phyloP scores from a whole-genome alignment of 345 rosid species.

The Boechera retrofracta region DNA sequence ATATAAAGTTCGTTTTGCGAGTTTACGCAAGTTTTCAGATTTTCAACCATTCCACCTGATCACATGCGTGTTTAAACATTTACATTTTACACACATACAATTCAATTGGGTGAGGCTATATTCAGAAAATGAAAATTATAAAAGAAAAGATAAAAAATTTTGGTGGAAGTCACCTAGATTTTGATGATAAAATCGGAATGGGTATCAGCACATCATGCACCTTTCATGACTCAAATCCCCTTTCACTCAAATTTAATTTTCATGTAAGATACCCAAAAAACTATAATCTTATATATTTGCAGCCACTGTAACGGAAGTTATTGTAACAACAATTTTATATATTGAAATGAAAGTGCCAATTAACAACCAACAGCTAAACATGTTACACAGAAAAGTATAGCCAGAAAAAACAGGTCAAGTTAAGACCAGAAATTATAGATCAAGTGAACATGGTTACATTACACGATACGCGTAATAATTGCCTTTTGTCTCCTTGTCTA shows the following conservation, averaged over 20 bases:
- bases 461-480: constrained; percentile 32
- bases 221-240: background rate
- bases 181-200: constrained; percentile 2
- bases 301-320: too few species aligned
- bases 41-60: too few species aligned
- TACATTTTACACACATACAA: too few species aligned
- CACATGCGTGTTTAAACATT: too few species aligned
- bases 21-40: too few species aligned
- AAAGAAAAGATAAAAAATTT: background rate
- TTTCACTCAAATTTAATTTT: background rate
- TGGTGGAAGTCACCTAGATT: background rate
- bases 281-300: background rate
- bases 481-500: constrained; percentile 11
- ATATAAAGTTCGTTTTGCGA: too few species aligned
- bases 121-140: background rate
- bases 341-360: background rate
- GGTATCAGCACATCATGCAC: constrained; percentile 7
- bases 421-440: background rate
- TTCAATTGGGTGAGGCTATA: too few species aligned
- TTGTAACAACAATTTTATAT: too few species aligned
- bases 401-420: background rate
- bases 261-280: background rate
- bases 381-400: background rate
- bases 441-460: constrained; percentile 19
- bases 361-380: background rate